Base-by-base conservation (phyloP, 148 eudicot species). In the Vaccinium macrocarpon region DNA sequence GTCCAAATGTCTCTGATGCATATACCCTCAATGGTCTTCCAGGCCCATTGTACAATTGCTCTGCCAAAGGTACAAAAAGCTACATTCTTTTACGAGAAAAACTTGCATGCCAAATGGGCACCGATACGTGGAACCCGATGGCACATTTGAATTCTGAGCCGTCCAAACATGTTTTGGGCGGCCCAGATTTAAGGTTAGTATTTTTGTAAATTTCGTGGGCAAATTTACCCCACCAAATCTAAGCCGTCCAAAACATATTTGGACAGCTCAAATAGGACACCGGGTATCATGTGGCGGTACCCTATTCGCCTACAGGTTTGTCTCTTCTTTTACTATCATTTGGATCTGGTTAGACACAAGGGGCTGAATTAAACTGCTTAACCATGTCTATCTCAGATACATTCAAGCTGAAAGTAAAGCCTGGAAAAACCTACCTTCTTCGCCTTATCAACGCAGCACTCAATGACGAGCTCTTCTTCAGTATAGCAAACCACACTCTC, bases 361-460 rank as follows among this genome's bases (percentile, higher is more conserved):
- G 48, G 7, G 46, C 18, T 15, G 76, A 72, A 72, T 6, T 38
- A 0, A 35, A 46, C 15, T 23, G 35, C n/a, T 16, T 52, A 18
- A 6, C 38, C 53, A 8, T 32, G 9, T 35, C 11, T 27, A 32
- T 81, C 2, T 16, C 38, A 90, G 92, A 92, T 73, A 92, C 94
- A 53, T 92, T 90, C 87, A 90, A 88, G 84, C 57, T 92, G 49
- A 92, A 29, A 80, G 94, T 92, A 6, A 90, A 90, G 83, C 90
- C 92, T 0, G 91, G 91, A 5, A 92, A 88, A 76, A 90, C 92
- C 1, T 92, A 92, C 29, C 92, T 92, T 12, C 90, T 92, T 4
- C 87, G 92, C 0, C 12, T 92, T 12, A 92, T 92, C 91, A 92
- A 92, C 80, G 94, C 94, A 2, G 94, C 94, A 79, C 92, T 91